Percentiles rank a stretch among this genome's conserved stretches.
These are phyloP conservation scores for Leccinum incarnatum DNA, from an alignment of 768 basidiomycete genomes.

Conservation along the genomic window DNA sequence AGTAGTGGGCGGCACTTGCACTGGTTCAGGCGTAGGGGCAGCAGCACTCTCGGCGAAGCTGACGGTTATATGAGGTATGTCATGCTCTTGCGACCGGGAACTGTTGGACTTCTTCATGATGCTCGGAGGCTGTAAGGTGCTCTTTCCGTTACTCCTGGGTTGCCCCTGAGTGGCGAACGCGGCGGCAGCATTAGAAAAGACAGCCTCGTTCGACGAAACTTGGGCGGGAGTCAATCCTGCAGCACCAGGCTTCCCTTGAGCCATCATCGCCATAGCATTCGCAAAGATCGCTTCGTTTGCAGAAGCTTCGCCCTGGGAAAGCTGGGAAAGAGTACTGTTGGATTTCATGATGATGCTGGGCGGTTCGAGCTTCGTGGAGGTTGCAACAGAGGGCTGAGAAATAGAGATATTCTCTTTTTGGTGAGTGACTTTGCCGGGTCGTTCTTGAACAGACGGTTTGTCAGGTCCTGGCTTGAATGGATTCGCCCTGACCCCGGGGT, in stretches of 20 bases:
- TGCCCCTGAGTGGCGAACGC: slow-evolving; percentile 10
- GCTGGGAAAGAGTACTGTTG: slow-evolving; percentile 25
- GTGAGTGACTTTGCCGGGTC: slow-evolving; percentile 13
- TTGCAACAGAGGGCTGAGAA: slow-evolving; percentile 2
- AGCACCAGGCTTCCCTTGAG: slow-evolving; percentile 9
- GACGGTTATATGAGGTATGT: slow-evolving; percentile 28
- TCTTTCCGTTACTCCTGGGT: slow-evolving; percentile 5
- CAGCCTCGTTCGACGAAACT: slow-evolving; percentile 23
- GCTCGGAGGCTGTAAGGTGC: slow-evolving; percentile 17
- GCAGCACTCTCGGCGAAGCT: slow-evolving; percentile 18
- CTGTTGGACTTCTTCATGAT: slow-evolving; percentile 29
- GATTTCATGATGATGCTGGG: slow-evolving; percentile 26
- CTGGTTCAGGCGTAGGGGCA: slow-evolving; percentile 5
- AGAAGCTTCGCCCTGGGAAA: slow-evolving; percentile 26
- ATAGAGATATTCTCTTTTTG: slow-evolving; percentile 30
- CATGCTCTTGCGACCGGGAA: slow-evolving; percentile 25
- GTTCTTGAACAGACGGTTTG: slow-evolving; percentile 13
- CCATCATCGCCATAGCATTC: slow-evolving; percentile 21
- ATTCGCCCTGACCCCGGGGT: slow-evolving; percentile 12
- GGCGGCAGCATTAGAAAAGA: slow-evolving; percentile 25
- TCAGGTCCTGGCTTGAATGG: slow-evolving; percentile 14
- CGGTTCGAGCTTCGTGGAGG: slow-evolving; percentile 20
- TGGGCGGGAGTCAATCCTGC: slow-evolving; percentile 17
- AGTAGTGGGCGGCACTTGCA: slow-evolving; percentile 5
- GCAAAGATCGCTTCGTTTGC: slow-evolving; percentile 29